phyloP scores from a whole-genome alignment of 1,284 basidiomycete species.

The Ustilago shanxiensis region DNA sequence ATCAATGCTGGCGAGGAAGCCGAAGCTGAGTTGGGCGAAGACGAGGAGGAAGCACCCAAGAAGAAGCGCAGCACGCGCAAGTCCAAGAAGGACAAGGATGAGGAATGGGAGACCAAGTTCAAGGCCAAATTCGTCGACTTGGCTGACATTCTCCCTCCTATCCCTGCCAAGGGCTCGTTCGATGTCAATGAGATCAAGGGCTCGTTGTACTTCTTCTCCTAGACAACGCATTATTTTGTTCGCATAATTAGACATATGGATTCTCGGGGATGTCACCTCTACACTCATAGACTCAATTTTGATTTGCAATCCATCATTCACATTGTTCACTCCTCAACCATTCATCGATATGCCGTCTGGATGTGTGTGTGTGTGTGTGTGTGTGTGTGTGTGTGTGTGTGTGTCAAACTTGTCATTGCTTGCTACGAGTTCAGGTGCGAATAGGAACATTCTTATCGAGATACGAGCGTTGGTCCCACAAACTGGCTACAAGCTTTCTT shows the following conservation, averaged over 20 bases:
- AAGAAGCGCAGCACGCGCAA: constrained; percentile 12
- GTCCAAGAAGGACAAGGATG: constrained; percentile 30
- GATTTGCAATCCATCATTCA: constrained; percentile 11
- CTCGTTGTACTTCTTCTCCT: constrained; percentile 68
- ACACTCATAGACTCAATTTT: constrained; percentile 21
- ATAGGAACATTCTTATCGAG: constrained; percentile 34
- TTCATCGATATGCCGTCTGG: no score
- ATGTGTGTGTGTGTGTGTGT: no score
- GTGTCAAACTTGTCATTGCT: no score
- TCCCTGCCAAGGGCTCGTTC: constrained; percentile 89
- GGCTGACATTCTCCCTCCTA: constrained; percentile 81
- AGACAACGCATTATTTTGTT: constrained; percentile 1
- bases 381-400: no score
- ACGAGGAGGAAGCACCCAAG: constrained; percentile 6
- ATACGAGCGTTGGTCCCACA: constrained; percentile 51
- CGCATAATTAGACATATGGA: background rate
- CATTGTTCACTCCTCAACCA: constrained; percentile 2
- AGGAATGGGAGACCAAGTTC: constrained; percentile 43
- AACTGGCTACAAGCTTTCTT: constrained; percentile 44
- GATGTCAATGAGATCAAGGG: constrained; percentile 81
- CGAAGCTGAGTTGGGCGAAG: constrained; percentile 21
- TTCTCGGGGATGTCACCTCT: background rate
- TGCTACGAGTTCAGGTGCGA: constrained; percentile 12
- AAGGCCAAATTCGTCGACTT: constrained; percentile 78
- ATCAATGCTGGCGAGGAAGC: constrained; percentile 16